Evolutionary conservation across 768 basidiomycete species (phyloP).

Genomic region (Auricularia cornea): DNA sequence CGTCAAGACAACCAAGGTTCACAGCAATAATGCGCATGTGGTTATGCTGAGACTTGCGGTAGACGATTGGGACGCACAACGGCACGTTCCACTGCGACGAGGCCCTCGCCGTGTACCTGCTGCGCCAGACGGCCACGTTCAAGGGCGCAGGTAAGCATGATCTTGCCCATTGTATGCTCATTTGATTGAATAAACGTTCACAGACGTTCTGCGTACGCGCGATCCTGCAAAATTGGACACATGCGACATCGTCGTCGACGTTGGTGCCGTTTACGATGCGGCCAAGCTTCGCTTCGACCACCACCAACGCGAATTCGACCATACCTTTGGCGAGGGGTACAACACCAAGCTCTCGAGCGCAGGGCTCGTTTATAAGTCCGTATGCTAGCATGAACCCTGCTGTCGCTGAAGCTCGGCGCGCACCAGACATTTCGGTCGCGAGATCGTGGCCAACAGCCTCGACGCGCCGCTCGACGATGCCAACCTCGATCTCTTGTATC

Average conservation of each 20-base stretch:
- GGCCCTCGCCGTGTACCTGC: constrained; percentile 85
- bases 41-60: neutral
- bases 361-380: constrained; percentile 91
- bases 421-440: constrained; percentile 76
- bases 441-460: constrained; percentile 63
- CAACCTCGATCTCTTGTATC: constrained; percentile 68
- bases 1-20: neutral
- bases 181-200: too few species aligned
- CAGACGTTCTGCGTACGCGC: constrained; percentile 63
- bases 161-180: too few species aligned
- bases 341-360: constrained; percentile 85
- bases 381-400: constrained; percentile 6
- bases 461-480: constrained; percentile 45
- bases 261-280: constrained; percentile 87
- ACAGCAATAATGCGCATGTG: too few species aligned
- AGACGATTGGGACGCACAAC: constrained; percentile 90
- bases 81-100: constrained; percentile 98
- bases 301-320: constrained; percentile 88
- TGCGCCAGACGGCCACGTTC: constrained; percentile 70
- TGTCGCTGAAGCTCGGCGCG: neutral
- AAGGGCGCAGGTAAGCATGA: constrained; percentile 53
- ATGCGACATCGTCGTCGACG: constrained; percentile 94
- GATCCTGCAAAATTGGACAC: constrained; percentile 62
- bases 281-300: constrained; percentile 80
- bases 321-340: constrained; percentile 74